These are phyloP conservation scores for Globisporangium nodosum DNA, from an alignment of 352 stramenopile genomes.

Conservation along the genomic window DNA sequence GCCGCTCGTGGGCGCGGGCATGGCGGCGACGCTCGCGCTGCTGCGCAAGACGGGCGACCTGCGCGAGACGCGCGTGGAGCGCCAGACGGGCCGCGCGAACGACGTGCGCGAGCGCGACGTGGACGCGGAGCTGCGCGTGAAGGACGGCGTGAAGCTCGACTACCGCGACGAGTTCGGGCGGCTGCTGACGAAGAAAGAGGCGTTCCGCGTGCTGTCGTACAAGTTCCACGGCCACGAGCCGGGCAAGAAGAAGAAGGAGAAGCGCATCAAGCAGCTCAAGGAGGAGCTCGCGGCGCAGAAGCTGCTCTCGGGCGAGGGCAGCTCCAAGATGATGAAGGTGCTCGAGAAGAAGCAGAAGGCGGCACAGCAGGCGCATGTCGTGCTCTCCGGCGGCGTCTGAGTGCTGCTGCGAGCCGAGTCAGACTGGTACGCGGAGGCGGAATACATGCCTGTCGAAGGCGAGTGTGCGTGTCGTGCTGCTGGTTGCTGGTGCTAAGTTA, in stretches of 20 bases:
- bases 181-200: slow-evolving; percentile 96
- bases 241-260: slow-evolving; percentile 97
- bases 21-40: slow-evolving; percentile 91
- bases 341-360: slow-evolving; percentile 82
- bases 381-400: slow-evolving; percentile 64
- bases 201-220: slow-evolving; percentile 97
- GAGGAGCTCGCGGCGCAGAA: slow-evolving; percentile 77
- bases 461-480: too few relatives aligned
- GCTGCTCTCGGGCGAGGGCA: slow-evolving; percentile 64
- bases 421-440: too few relatives aligned
- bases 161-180: slow-evolving; percentile 97
- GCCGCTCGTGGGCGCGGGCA: slow-evolving; percentile 75
- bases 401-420: neutral
- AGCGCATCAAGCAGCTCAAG: slow-evolving; percentile 86
- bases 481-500: too few relatives aligned
- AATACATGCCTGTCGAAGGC: too few relatives aligned
- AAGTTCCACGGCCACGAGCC: slow-evolving; percentile 98
- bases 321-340: slow-evolving; percentile 81
- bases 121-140: slow-evolving; percentile 78
- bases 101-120: slow-evolving; percentile 92
- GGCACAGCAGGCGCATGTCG: slow-evolving; percentile 77
- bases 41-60: slow-evolving; percentile 93
- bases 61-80: slow-evolving; percentile 77
- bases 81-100: slow-evolving; percentile 92
- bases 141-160: slow-evolving; percentile 91